Percentiles rank a stretch among this genome's conserved stretches.
Evolutionary conservation across 306 rosid species (phyloP).

Genomic region (Benincasa hispida): DNA sequence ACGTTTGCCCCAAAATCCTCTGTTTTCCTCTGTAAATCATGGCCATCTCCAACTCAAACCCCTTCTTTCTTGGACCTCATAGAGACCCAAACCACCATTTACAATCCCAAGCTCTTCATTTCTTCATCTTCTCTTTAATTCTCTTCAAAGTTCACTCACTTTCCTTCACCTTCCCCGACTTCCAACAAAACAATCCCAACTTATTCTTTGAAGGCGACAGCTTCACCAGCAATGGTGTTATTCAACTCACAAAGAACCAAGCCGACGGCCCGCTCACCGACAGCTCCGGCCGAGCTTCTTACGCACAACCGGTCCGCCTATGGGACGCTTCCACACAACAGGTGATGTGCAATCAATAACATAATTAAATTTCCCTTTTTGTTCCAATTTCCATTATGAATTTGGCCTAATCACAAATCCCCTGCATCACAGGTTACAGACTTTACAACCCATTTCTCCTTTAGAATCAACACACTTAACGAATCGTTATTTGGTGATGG

Average conservation of each 20-base stretch:
- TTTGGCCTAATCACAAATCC: not conserved
- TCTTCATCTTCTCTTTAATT: not conserved
- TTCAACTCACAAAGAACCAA: slow-evolving; percentile 51
- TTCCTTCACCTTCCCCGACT: slow-evolving; percentile 35
- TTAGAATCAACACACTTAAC: slow-evolving; percentile 22
- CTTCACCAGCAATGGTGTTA: slow-evolving; percentile 23
- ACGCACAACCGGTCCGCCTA: slow-evolving; percentile 27
- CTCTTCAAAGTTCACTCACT: slow-evolving; percentile 12
- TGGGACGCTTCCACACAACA: slow-evolving; percentile 34
- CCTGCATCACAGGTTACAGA: not conserved
- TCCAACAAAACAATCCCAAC: slow-evolving; percentile 18
- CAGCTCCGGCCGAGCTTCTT: slow-evolving; percentile 56
- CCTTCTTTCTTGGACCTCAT: not conserved
- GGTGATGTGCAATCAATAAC: not conserved
- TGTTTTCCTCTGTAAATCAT: not conserved
- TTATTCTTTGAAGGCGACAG: slow-evolving; percentile 39
- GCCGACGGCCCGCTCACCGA: slow-evolving; percentile 19
- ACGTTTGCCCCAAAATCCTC: not conserved
- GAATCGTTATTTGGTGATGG: slow-evolving; percentile 28
- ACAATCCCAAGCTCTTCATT: not conserved
- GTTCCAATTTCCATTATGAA: not conserved
- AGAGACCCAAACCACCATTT: not conserved
- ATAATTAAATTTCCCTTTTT: not conserved
- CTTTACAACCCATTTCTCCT: slow-evolving; percentile 68
- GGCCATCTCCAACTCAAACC: not conserved